phyloP scores from a whole-genome alignment of 768 basidiomycete species.

The Podaxis rugospora region DNA sequence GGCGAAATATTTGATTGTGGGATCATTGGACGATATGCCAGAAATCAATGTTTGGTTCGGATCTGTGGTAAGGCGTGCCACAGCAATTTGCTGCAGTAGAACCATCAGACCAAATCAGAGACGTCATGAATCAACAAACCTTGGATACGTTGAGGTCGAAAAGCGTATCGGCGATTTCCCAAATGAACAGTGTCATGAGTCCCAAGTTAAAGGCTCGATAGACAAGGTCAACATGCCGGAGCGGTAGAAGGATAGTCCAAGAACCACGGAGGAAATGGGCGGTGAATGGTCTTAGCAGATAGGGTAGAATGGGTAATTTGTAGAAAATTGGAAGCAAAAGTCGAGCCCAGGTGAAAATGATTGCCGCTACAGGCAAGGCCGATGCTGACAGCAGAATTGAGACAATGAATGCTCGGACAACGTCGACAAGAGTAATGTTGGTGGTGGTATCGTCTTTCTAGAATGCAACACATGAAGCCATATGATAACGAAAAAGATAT shows the following conservation, averaged over 20 bases:
- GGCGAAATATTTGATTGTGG: conserved; percentile 57
- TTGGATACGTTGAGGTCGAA: conserved; percentile 59
- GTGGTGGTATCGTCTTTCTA: conserved; percentile 9
- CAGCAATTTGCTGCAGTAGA: conserved; percentile 38
- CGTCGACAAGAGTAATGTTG: conserved; percentile 13
- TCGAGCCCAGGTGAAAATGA: conserved; percentile 47
- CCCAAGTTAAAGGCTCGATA: conserved; percentile 46
- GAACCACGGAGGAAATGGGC: conserved; percentile 58
- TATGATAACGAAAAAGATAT: neutral
- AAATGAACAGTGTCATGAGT: conserved; percentile 45
- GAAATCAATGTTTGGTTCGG: conserved; percentile 56
- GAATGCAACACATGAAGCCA: neutral
- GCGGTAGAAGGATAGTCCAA: conserved; percentile 49
- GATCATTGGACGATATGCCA: conserved; percentile 53
- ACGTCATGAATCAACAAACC: conserved; percentile 29
- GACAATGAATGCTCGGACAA: conserved; percentile 30
- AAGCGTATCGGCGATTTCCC: conserved; percentile 60
- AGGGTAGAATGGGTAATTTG: conserved; percentile 47
- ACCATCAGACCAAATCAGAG: neutral
- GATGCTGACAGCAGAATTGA: conserved; percentile 36
- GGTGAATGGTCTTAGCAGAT: conserved; percentile 53
- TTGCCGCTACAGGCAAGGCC: conserved; percentile 31
- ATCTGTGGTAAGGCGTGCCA: conserved; percentile 43
- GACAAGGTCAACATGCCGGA: conserved; percentile 41
- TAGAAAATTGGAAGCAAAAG: conserved; percentile 47